Evolutionary conservation across 345 rosid genomes (phyloP), one percentile per base, ranked within the genome.

Genomic region (Hypericum perforatum): DNA sequence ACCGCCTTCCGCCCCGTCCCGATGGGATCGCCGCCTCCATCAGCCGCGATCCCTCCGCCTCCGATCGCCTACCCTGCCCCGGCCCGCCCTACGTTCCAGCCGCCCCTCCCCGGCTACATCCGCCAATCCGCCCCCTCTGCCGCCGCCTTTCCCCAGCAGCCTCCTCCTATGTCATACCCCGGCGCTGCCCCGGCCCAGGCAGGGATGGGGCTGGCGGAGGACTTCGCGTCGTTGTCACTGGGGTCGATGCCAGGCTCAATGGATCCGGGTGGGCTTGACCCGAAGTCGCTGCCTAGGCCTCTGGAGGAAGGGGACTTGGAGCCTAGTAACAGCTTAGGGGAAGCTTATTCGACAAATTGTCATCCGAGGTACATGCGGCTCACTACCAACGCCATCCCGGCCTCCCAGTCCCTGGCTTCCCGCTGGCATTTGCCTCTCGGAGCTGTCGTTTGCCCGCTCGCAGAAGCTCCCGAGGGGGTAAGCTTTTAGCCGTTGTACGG

Each of bases 391-490:
- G 92, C 92, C 38, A 82, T 89, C 44, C 99, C 97, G 10, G 82
- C 75, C 73, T 86, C 99, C 44, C 87, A 82, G 57, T 94, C 99
- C 64, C 76, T 94, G 66, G 79, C 63, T 53, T 82, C 99, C 46
- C 82, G 95, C 82, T 94, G 99, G 99, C 97, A 94, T 76, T 81
- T 89, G 65, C 94, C 97, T 50, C 82, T 94, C 47, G 97, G 97
- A 64, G 99, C 99, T 41, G 88, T 94, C 63, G 97, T 94, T 69
- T 84, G 97, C 62, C 99, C 99, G 63, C 97, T 94, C 62, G 97
- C 96, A 9, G 95, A 89, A 79, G 61, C 85, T 76, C 88, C 97
- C 49, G 82, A 81, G 45, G 95, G 95, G 86, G 99, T 94, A 45
- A 68, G 95, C 75, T 22, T 22, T 22, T 22, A 22, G 32, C 32